A percentile compares a stretch with the other conserved stretches of the same genome.
Evolutionary conservation across 139 green algal species (phyloP).

Genomic region (Nannochloris sp.): DNA sequence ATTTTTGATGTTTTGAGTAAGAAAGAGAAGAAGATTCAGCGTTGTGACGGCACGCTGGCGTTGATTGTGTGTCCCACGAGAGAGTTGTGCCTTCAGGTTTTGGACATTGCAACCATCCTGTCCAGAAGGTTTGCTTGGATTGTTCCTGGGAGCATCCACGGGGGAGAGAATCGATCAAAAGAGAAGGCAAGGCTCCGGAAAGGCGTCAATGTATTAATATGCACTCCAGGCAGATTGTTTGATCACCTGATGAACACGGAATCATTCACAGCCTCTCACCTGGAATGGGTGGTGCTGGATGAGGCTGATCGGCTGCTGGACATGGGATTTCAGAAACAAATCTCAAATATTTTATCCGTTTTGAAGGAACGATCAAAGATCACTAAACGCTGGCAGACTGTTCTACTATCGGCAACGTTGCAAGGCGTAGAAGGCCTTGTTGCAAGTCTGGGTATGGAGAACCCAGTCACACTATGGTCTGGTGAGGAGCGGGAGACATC

Average conservation of each 20-base stretch:
- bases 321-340: constrained; percentile 82
- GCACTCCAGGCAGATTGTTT: constrained; percentile 81
- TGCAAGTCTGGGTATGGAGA: constrained; percentile 45
- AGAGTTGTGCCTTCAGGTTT: constrained; percentile 77
- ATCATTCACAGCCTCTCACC: constrained; percentile 40
- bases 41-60: constrained; percentile 61
- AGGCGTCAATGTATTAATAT: constrained; percentile 76
- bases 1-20: constrained; percentile 64
- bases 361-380: constrained; percentile 15
- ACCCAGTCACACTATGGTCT: constrained; percentile 40
- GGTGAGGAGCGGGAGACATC: not conserved
- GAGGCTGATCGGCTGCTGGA: constrained; percentile 88
- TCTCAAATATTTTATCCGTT: constrained; percentile 36
- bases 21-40: constrained; percentile 34
- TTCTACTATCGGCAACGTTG: constrained; percentile 86
- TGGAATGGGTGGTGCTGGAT: constrained; percentile 87
- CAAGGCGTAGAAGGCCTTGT: constrained; percentile 55
- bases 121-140: constrained; percentile 41
- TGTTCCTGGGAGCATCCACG: constrained; percentile 36
- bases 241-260: constrained; percentile 86
- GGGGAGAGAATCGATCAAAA: constrained; percentile 79
- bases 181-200: constrained; percentile 94
- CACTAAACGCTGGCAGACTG: constrained; percentile 5
- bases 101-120: constrained; percentile 30
- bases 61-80: constrained; percentile 77